Conservation (phyloP, 768 basidiomycete genomes). For the Clitopilus hobsonii region DNA sequence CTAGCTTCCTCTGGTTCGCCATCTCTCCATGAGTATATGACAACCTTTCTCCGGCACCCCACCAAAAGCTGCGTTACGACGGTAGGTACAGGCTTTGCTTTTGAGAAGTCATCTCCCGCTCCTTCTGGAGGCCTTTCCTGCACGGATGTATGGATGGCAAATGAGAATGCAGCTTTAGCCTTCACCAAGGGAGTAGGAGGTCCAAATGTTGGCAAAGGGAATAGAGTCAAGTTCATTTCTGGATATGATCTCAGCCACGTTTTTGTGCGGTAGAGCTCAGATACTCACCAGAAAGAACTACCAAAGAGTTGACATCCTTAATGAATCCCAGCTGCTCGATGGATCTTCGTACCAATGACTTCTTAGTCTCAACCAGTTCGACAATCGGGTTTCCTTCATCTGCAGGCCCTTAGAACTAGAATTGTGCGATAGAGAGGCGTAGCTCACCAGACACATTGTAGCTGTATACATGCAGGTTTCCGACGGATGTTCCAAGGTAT, state of each 20-base stretch:
- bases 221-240: constrained; percentile 76
- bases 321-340: constrained; percentile 89
- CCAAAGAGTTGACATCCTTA: constrained; percentile 80
- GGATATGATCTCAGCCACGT: constrained; percentile 1
- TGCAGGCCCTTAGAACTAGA: neutral
- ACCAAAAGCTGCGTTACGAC: constrained; percentile 75
- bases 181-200: constrained; percentile 70
- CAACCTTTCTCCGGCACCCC: constrained; percentile 81
- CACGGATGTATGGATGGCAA: constrained; percentile 66
- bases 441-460: constrained; percentile 38
- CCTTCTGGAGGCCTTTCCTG: constrained; percentile 28
- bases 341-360: constrained; percentile 55
- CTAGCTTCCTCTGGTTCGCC: constrained; percentile 71
- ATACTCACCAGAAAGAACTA: constrained; percentile 73
- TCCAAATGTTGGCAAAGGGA: constrained; percentile 67
- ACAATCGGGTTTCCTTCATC: constrained; percentile 27
- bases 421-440: neutral
- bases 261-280: neutral
- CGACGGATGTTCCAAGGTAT: constrained; percentile 58
- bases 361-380: constrained; percentile 60
- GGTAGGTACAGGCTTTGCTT: constrained; percentile 49
- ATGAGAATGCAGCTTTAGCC: constrained; percentile 79
- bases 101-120: constrained; percentile 20
- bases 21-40: constrained; percentile 84
- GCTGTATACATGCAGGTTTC: constrained; percentile 50